phyloP scores from a whole-genome alignment of 352 stramenopile genomes.

The Phytophthora uliginosa region DNA sequence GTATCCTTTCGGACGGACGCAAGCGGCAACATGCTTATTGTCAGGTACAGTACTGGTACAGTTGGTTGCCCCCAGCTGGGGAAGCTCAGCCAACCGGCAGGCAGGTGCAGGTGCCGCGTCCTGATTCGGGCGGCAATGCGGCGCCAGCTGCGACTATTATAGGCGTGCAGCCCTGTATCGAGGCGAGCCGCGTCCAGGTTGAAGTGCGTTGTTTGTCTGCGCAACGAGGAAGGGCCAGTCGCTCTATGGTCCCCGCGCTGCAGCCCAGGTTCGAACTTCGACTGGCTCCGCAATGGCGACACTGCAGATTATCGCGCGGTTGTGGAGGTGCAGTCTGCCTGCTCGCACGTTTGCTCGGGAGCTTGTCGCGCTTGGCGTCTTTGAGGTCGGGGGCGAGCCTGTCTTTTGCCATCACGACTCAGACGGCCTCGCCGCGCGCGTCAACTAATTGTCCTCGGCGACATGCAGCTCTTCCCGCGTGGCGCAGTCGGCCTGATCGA shows the following conservation, averaged over 20 bases:
- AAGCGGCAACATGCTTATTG: not conserved
- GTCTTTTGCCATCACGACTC: not conserved
- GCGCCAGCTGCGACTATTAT: not conserved
- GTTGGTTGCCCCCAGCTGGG: not conserved
- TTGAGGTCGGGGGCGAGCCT: not conserved
- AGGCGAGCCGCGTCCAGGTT: not conserved
- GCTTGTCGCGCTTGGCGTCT: not conserved
- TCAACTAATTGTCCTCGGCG: not conserved
- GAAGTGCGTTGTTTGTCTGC: not conserved
- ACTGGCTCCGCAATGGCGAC: not conserved
- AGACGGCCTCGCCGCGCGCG: not conserved
- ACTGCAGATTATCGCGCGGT: not conserved
- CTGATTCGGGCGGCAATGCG: not conserved
- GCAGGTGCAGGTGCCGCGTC: not conserved
- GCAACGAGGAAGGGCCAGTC: not conserved
- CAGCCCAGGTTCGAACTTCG: not conserved
- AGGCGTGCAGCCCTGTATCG: not conserved
- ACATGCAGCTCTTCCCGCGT: not conserved
- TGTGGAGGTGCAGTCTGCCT: not conserved
- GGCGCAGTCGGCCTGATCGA: not conserved
- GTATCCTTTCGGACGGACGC: slow-evolving; percentile 15
- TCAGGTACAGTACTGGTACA: not conserved
- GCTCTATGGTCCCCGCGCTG: not conserved
- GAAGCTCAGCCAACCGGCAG: not conserved
- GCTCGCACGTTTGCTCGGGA: not conserved